These are phyloP conservation scores for Aquilaria sinensis DNA, from an alignment of 345 rosid genomes.

Conservation along the genomic window DNA sequence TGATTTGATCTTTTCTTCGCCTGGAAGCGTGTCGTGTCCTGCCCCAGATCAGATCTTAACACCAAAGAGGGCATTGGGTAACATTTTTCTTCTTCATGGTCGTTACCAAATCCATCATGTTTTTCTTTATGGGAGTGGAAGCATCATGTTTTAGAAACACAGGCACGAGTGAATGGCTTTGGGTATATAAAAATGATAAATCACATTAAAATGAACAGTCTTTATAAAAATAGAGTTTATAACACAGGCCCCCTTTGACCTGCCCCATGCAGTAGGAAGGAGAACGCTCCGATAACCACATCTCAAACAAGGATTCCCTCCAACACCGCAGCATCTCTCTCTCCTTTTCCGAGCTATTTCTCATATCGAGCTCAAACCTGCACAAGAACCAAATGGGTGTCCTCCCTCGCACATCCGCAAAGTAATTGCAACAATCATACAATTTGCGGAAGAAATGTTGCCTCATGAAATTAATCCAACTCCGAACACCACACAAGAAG, in stretches of 20 bases:
- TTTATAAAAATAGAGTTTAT: background rate
- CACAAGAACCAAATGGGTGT: conserved; percentile 3
- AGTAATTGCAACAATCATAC: background rate
- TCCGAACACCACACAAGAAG: conserved; percentile 3
- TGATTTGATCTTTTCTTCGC: too few relatives aligned
- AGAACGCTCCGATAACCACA: conserved; percentile 3
- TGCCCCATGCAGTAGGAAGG: background rate
- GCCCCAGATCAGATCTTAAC: too few relatives aligned
- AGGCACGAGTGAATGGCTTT: too few relatives aligned
- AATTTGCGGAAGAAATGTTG: background rate
- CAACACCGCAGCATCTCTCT: background rate
- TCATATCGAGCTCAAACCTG: background rate
- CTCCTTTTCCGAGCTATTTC: conserved; percentile 1
- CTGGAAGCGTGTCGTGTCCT: too few relatives aligned
- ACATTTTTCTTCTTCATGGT: too few relatives aligned
- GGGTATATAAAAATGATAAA: background rate
- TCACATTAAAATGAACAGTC: background rate
- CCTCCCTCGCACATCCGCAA: background rate
- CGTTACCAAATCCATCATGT: too few relatives aligned
- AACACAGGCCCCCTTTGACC: conserved; percentile 1
- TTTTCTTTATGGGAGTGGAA: too few relatives aligned
- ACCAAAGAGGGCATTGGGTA: too few relatives aligned
- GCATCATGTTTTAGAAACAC: too few relatives aligned
- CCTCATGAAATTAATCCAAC: background rate
- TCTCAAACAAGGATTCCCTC: background rate